Evolutionary conservation across 306 rosid species (phyloP).

Genomic region (Argentina anserina): DNA sequence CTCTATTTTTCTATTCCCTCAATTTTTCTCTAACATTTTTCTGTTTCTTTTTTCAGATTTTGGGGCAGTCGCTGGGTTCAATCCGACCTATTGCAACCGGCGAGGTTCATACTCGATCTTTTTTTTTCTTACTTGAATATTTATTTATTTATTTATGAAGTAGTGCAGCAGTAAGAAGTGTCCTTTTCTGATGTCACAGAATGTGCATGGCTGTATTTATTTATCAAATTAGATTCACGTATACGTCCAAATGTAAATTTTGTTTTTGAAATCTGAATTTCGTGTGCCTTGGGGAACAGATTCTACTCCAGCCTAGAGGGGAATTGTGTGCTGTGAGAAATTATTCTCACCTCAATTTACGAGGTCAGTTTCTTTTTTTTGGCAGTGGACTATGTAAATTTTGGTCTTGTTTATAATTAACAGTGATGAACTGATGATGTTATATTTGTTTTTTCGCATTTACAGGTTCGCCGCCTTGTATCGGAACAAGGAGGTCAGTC

Average conservation of each 20-base stretch:
- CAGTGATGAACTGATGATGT: conserved; percentile 5
- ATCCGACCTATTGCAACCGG: conserved; percentile 35
- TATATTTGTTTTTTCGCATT: neutral
- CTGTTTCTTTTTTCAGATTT: conserved; percentile 28
- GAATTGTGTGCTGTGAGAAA: conserved; percentile 40
- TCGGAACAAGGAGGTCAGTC: conserved; percentile 51
- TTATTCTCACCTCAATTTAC: conserved; percentile 36
- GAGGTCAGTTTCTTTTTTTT: conserved; percentile 46
- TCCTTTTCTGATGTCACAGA: neutral
- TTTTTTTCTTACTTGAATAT: neutral
- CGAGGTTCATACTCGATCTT: conserved; percentile 36
- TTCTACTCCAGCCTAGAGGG: conserved; percentile 38
- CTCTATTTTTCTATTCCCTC: neutral
- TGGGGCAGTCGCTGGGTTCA: conserved; percentile 39
- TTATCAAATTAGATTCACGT: no score
- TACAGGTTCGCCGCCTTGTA: conserved; percentile 49
- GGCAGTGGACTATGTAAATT: neutral
- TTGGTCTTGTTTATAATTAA: conserved; percentile 4
- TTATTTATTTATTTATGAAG: neutral
- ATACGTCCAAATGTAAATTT: neutral
- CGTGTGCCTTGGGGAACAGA: conserved; percentile 31
- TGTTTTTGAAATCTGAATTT: conserved; percentile 17
- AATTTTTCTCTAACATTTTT: neutral
- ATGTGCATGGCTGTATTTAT: conserved; percentile 1
- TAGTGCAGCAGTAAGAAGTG: neutral